These are phyloP conservation scores for Carex myosuroides DNA, from an alignment of 176 grass and related monocot species.

Conservation along the genomic window DNA sequence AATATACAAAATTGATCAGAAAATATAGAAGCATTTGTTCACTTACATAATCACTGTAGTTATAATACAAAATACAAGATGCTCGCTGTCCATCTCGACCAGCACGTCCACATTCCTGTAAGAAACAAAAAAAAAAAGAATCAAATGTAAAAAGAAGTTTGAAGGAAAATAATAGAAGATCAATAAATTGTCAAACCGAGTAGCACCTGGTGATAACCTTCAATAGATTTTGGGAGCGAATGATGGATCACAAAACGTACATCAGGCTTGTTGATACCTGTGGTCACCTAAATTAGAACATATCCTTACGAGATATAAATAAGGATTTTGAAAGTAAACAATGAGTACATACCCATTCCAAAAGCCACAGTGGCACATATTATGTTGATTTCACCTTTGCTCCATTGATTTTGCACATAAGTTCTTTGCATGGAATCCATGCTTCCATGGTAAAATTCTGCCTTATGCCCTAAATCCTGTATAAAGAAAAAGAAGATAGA, in stretches of 20 bases:
- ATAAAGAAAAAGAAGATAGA: not conserved
- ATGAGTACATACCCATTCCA: slow-evolving; percentile 72
- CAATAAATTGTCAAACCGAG: not conserved
- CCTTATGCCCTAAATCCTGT: slow-evolving; percentile 72
- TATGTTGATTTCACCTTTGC: slow-evolving; percentile 82
- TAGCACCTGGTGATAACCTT: slow-evolving; percentile 96
- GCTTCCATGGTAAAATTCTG: slow-evolving; percentile 72
- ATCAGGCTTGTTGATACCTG: slow-evolving; percentile 99
- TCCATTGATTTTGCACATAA: slow-evolving; percentile 62
- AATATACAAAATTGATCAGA: slow-evolving; percentile 15
- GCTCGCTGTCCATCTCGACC: slow-evolving; percentile 78
- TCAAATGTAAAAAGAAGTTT: not conserved
- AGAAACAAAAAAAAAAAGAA: not conserved
- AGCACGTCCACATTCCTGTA: slow-evolving; percentile 84
- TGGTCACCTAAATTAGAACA: slow-evolving; percentile 26
- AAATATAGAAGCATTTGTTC: slow-evolving; percentile 11
- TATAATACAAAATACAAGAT: slow-evolving; percentile 80
- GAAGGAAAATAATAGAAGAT: not conserved
- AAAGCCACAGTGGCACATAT: slow-evolving; percentile 99
- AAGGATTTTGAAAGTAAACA: slow-evolving; percentile 29
- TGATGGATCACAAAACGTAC: slow-evolving; percentile 99
- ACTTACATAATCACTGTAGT: slow-evolving; percentile 96
- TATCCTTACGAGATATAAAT: slow-evolving; percentile 14
- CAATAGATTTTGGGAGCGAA: slow-evolving; percentile 93
- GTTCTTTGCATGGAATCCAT: slow-evolving; percentile 71